Evolutionary conservation across 2,329 filamentous ascomycete genomes (phyloP).

Genomic region (Metarhizium guizhouense): DNA sequence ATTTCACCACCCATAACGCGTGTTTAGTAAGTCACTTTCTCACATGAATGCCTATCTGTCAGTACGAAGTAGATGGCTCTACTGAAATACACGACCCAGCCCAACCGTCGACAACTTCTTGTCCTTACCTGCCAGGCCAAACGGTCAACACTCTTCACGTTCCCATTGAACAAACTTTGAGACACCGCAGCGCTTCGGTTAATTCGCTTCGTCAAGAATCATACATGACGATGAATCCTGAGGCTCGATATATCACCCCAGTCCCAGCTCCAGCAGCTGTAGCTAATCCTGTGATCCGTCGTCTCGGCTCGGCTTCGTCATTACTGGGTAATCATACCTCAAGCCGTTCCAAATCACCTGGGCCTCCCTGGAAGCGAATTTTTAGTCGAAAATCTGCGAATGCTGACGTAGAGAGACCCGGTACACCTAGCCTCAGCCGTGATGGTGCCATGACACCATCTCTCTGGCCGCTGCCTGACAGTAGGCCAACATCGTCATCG

Average conservation of each 20-base stretch:
- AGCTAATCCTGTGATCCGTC: conserved; percentile 13
- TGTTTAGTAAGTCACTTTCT: background rate
- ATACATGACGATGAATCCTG: conserved; percentile 68
- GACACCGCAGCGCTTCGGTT: conserved; percentile 56
- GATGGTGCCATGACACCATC: background rate
- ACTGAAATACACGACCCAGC: conserved; percentile 67
- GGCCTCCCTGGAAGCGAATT: conserved; percentile 42
- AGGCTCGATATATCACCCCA: conserved; percentile 66
- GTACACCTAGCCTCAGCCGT: background rate
- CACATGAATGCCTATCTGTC: background rate
- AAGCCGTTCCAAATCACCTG: conserved; percentile 38
- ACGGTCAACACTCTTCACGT: conserved; percentile 77
- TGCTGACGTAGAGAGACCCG: background rate
- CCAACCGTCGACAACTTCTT: conserved; percentile 66
- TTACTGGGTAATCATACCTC: conserved; percentile 28
- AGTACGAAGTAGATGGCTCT: conserved; percentile 79
- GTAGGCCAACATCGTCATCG: conserved; percentile 12
- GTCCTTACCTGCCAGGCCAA: conserved; percentile 83
- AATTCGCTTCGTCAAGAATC: conserved; percentile 49
- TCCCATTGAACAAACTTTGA: conserved; percentile 56
- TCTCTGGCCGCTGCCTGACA: background rate
- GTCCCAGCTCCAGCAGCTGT: conserved; percentile 40
- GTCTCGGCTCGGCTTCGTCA: conserved; percentile 21
- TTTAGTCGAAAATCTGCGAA: conserved; percentile 32
- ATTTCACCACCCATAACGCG: conserved; percentile 2